Conservation (phyloP, 345 rosid genomes). For the Gynandropsis gynandra region DNA sequence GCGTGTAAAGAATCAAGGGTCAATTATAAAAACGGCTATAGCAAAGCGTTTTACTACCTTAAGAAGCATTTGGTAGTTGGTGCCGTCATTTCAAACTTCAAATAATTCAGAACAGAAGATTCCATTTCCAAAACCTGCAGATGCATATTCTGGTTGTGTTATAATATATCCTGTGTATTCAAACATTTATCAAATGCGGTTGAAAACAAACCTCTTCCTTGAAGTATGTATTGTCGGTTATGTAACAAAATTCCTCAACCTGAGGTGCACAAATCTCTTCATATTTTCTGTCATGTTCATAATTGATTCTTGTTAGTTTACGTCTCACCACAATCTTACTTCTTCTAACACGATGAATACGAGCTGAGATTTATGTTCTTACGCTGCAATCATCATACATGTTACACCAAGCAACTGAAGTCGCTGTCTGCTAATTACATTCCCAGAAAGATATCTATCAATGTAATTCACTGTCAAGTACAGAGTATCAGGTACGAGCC, state of each 20-base stretch:
- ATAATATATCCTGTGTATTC: background rate
- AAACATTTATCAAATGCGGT: conserved; percentile 18
- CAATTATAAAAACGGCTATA: background rate
- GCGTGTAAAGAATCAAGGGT: background rate
- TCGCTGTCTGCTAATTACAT: conserved; percentile 67
- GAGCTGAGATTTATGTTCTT: conserved; percentile 21
- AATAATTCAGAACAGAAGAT: conserved; percentile 65
- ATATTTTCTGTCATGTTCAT: conserved; percentile 47
- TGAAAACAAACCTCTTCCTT: conserved; percentile 52
- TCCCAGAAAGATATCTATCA: conserved; percentile 90
- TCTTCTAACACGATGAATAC: background rate
- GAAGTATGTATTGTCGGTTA: conserved; percentile 89
- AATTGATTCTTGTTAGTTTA: background rate
- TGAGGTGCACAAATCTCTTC: conserved; percentile 98
- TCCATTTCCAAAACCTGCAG: conserved; percentile 78
- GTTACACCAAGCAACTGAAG: conserved; percentile 94
- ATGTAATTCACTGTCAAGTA: conserved; percentile 82
- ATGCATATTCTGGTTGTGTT: background rate
- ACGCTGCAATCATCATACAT: conserved; percentile 97
- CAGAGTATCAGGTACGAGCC: conserved; percentile 88
- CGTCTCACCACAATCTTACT: background rate
- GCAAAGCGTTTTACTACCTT: conserved; percentile 31
- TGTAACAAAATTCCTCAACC: conserved; percentile 92
- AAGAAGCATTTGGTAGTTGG: conserved; percentile 85
- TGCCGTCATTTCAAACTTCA: conserved; percentile 95